Conservation (phyloP, 495 filamentous ascomycete genomes). For the Jackrogersella minutella region DNA sequence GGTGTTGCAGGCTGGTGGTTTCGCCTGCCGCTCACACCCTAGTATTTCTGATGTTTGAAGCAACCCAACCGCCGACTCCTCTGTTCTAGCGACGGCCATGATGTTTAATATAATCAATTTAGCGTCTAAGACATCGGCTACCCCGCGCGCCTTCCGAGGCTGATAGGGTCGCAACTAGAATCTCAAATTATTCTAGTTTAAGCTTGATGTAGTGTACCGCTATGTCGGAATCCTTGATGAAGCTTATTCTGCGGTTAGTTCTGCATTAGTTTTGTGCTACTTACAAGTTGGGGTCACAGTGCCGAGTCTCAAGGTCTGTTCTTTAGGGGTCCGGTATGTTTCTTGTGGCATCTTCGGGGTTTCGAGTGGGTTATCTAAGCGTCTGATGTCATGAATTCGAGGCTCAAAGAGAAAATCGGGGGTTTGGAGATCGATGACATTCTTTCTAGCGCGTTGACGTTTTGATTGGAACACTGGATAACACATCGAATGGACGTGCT, state of each 20-base stretch:
- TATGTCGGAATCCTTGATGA: constrained; percentile 11
- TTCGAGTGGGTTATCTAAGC: constrained; percentile 17
- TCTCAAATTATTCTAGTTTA: background rate
- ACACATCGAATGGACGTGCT: constrained; percentile 8
- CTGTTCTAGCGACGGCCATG: constrained; percentile 3
- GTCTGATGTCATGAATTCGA: background rate
- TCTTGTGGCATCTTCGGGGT: constrained; percentile 30
- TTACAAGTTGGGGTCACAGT: background rate
- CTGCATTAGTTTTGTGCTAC: constrained; percentile 2
- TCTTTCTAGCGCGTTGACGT: background rate
- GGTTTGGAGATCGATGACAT: background rate
- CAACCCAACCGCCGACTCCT: constrained; percentile 8
- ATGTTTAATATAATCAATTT: constrained; percentile 16
- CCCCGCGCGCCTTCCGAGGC: background rate
- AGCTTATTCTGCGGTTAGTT: constrained; percentile 13
- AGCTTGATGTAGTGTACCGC: constrained; percentile 16
- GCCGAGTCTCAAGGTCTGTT: constrained; percentile 7
- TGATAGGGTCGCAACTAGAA: constrained; percentile 9
- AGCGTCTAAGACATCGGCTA: constrained; percentile 3
- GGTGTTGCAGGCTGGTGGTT: constrained; percentile 5
- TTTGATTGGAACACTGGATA: background rate
- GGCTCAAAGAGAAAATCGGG: background rate
- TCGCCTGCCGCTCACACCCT: constrained; percentile 26
- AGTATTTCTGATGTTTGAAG: constrained; percentile 8
- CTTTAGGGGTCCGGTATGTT: constrained; percentile 28